A percentile compares a stretch with the other conserved stretches of the same genome.
phyloP scores from a whole-genome alignment of 495 filamentous ascomycete genomes.

The Terfezia claveryi region DNA sequence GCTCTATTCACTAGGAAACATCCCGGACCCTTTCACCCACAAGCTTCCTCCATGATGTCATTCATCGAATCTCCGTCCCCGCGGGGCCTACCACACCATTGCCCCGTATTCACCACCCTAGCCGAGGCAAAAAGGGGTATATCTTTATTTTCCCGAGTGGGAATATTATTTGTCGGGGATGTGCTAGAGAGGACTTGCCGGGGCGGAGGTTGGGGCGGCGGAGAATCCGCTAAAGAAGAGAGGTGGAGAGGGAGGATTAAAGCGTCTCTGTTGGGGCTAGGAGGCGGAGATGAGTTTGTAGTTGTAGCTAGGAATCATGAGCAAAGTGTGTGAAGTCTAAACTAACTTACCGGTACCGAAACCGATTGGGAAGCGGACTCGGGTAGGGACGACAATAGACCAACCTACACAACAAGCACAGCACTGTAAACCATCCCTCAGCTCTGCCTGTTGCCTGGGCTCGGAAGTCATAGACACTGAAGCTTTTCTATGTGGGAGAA shows the following conservation, averaged over 20 bases:
- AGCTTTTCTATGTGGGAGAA: too few relatives aligned
- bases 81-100: slow-evolving; percentile 16
- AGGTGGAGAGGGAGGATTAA: slow-evolving; percentile 59
- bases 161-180: slow-evolving; percentile 72
- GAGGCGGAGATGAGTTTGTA: not conserved
- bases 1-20: too few relatives aligned
- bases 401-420: not conserved
- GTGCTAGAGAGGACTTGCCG: slow-evolving; percentile 51
- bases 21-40: not conserved
- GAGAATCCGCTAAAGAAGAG: slow-evolving; percentile 28
- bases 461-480: too few relatives aligned
- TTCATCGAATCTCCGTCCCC: slow-evolving; percentile 5
- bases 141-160: slow-evolving; percentile 95
- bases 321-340: too few relatives aligned
- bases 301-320: too few relatives aligned
- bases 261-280: slow-evolving; percentile 72
- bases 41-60: slow-evolving; percentile 7
- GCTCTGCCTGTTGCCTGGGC: not conserved
- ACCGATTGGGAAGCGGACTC: slow-evolving; percentile 5
- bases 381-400: not conserved
- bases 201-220: slow-evolving; percentile 52
- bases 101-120: not conserved
- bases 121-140: slow-evolving; percentile 31
- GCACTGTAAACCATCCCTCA: slow-evolving; percentile 2
- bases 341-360: too few relatives aligned